Percentiles rank a stretch among this genome's conserved stretches.
Evolutionary conservation across 495 filamentous ascomycete species (phyloP).

Genomic region (Neurospora sp.): DNA sequence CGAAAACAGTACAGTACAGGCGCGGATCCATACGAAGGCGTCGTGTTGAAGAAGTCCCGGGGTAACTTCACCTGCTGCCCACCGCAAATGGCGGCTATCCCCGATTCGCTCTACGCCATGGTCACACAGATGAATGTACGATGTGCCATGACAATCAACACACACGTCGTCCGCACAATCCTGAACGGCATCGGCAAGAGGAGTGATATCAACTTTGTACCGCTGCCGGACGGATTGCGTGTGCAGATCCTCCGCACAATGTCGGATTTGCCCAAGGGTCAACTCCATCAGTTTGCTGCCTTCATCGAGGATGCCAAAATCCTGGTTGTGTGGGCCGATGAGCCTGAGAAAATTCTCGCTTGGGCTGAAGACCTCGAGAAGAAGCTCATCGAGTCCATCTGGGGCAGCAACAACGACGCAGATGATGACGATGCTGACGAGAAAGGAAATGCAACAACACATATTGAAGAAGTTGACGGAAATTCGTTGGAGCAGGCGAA

Average conservation of each 20-base stretch:
- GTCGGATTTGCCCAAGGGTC: slow-evolving; percentile 40
- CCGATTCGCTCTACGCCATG: slow-evolving; percentile 39
- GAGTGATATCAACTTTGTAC: slow-evolving; percentile 29
- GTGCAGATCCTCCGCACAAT: slow-evolving; percentile 51
- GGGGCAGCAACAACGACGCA: slow-evolving; percentile 32
- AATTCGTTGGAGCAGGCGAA: slow-evolving; percentile 19
- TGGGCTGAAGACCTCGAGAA: slow-evolving; percentile 40
- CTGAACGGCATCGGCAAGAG: slow-evolving; percentile 7
- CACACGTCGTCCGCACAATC: slow-evolving; percentile 20
- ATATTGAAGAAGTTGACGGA: slow-evolving; percentile 4
- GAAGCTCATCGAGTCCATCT: slow-evolving; percentile 46
- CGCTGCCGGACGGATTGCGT: slow-evolving; percentile 44
- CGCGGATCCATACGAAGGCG: slow-evolving; percentile 44
- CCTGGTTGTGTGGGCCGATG: slow-evolving; percentile 59
- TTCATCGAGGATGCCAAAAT: slow-evolving; percentile 48
- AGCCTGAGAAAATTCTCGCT: slow-evolving; percentile 42
- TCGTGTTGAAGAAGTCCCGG: slow-evolving; percentile 47
- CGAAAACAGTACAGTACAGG: slow-evolving; percentile 49
- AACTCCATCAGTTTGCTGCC: slow-evolving; percentile 60
- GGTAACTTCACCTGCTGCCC: slow-evolving; percentile 47
- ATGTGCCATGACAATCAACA: slow-evolving; percentile 23
- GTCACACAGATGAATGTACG: slow-evolving; percentile 47
- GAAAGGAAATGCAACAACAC: slow-evolving; percentile 8
- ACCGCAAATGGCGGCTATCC: slow-evolving; percentile 36
- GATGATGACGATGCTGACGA: slow-evolving; percentile 28